Evolutionary conservation across 2,329 filamentous ascomycete genomes (phyloP).

Genomic region (Fusarium coicis): DNA sequence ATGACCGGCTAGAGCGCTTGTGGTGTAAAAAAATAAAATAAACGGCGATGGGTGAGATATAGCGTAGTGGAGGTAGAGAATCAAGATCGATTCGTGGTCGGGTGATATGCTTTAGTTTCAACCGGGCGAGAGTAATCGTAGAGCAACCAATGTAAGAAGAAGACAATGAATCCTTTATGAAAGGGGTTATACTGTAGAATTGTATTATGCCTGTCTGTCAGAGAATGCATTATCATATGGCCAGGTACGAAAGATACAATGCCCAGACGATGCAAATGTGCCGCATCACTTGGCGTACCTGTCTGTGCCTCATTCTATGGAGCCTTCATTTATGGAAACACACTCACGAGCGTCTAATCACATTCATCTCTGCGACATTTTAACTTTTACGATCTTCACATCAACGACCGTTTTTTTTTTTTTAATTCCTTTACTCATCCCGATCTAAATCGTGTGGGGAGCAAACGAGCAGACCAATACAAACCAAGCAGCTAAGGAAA

Average conservation of each 20-base stretch:
- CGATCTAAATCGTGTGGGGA: slow-evolving; percentile 1
- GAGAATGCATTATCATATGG: slow-evolving; percentile 7
- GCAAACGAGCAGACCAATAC: not conserved
- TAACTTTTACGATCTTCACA: not conserved
- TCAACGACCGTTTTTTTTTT: not conserved
- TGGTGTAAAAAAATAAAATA: not conserved
- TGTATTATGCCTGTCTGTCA: not conserved
- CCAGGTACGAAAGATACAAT: slow-evolving; percentile 5
- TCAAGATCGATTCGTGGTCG: slow-evolving; percentile 21
- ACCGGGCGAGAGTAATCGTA: not conserved
- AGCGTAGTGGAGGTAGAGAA: slow-evolving; percentile 25
- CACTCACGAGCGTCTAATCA: not conserved
- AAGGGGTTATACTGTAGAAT: too few species aligned
- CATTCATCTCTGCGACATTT: not conserved
- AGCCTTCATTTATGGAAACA: not conserved
- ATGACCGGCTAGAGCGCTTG: slow-evolving; percentile 11
- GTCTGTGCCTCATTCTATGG: not conserved
- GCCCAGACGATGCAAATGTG: not conserved
- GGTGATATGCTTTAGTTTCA: slow-evolving; percentile 1
- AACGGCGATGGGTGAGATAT: not conserved
- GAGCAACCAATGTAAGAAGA: not conserved
- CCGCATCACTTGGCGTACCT: not conserved
- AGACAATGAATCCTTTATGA: not conserved
- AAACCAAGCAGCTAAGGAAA: not conserved
- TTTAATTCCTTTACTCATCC: too few species aligned